Evolutionary conservation across 345 rosid genomes (phyloP).

Genomic region (Carallia brachiata): DNA sequence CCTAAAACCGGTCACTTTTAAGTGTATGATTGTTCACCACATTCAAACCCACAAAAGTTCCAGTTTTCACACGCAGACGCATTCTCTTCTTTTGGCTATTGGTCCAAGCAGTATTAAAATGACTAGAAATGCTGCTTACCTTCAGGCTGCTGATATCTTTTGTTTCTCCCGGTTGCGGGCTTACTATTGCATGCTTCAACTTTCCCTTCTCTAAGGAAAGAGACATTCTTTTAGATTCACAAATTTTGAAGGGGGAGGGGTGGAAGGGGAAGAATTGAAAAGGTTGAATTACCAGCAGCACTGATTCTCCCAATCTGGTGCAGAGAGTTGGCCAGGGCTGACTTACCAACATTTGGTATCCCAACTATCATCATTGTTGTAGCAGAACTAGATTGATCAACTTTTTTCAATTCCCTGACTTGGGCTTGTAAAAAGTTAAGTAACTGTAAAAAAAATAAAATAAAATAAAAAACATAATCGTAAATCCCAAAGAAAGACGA

Average conservation of each 20-base stretch:
- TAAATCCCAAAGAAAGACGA: no score
- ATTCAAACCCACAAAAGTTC: no score
- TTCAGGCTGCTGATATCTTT: conserved; percentile 82
- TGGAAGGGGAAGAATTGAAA: not conserved
- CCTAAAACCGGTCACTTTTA: no score
- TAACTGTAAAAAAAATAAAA: conserved; percentile 40
- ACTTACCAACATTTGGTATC: conserved; percentile 85
- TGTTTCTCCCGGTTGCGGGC: conserved; percentile 80
- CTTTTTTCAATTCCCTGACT: conserved; percentile 50
- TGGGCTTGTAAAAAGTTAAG: conserved; percentile 72
- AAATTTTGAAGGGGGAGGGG: not conserved
- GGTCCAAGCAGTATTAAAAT: not conserved
- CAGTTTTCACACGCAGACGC: not conserved
- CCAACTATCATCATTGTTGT: conserved; percentile 68
- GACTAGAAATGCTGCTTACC: conserved; percentile 32
- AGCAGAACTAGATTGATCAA: conserved; percentile 44
- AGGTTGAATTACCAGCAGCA: conserved; percentile 51
- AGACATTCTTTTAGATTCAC: not conserved
- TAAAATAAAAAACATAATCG: not conserved
- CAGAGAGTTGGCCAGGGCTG: conserved; percentile 77
- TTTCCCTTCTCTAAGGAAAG: conserved; percentile 65
- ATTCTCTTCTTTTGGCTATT: not conserved
- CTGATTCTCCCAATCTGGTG: conserved; percentile 84
- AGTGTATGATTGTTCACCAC: no score
- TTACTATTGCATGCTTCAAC: conserved; percentile 66